phyloP scores from a whole-genome alignment of 2,329 filamentous ascomycete species.

The Pseudocercospora eumusae region DNA sequence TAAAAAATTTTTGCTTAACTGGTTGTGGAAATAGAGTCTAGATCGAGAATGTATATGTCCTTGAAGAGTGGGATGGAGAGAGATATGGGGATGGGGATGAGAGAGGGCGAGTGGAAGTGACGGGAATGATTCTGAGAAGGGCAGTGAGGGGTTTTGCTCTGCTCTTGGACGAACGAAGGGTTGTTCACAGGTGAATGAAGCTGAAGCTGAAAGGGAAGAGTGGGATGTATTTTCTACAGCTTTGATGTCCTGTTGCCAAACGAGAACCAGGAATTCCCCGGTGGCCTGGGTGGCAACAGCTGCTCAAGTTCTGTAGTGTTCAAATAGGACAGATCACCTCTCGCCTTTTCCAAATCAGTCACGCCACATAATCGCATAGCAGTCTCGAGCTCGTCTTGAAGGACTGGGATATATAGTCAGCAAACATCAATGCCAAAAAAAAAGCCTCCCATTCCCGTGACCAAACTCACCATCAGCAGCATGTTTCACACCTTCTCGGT shows the following conservation, averaged over 20 bases:
- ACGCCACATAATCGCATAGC: constrained; percentile 68
- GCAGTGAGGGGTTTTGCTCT: no score
- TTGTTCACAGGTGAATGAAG: no score
- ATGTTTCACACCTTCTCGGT: constrained; percentile 54
- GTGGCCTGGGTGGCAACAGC: constrained; percentile 45
- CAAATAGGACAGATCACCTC: constrained; percentile 58
- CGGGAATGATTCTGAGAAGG: no score
- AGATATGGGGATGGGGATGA: no score
- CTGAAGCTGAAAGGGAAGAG: no score
- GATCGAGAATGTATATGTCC: no score
- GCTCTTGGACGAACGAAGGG: no score
- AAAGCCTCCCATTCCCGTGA: not conserved
- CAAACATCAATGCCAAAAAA: not conserved
- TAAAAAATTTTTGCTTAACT: no score
- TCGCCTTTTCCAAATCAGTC: constrained; percentile 60
- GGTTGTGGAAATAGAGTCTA: no score
- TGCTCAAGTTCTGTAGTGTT: constrained; percentile 57
- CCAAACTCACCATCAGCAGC: constrained; percentile 55
- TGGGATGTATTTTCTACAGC: no score
- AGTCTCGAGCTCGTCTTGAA: constrained; percentile 62
- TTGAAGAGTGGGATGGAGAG: no score
- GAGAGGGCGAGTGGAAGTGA: no score
- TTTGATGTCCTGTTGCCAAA: constrained; percentile 27
- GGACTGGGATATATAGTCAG: constrained; percentile 35
- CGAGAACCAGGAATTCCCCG: constrained; percentile 22